phyloP scores from a whole-genome alignment of 495 filamentous ascomycete species.

The Neurospora sp. region DNA sequence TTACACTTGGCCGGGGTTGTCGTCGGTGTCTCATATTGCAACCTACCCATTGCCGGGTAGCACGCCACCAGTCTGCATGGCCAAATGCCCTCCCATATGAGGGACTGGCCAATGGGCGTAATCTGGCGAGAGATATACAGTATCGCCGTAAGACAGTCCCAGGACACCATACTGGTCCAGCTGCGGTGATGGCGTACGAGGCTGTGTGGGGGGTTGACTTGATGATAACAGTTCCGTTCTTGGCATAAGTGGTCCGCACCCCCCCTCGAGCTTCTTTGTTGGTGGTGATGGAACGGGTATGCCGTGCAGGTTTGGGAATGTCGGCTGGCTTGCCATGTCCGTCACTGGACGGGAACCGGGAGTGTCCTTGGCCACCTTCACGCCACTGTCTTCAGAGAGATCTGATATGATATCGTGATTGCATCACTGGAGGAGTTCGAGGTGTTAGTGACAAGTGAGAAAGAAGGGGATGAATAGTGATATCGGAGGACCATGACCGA shows the following conservation, averaged over 20 bases:
- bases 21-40: not conserved
- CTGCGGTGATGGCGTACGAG: not conserved
- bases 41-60: not conserved
- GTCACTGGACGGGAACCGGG: not conserved
- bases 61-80: not conserved
- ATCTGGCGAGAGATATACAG: not conserved
- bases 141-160: not conserved
- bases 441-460: not conserved
- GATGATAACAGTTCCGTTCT: not conserved
- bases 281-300: not conserved
- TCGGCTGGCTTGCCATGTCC: not conserved
- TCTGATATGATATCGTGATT: not conserved
- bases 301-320: not conserved
- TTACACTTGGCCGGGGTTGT: not conserved
- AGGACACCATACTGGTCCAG: not conserved
- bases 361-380: not conserved
- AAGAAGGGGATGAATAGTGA: not conserved
- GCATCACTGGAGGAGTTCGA: not conserved
- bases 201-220: not conserved
- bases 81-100: not conserved
- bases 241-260: not conserved
- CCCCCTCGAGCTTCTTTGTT: not conserved
- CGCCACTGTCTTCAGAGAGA: not conserved
- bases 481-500: not conserved
- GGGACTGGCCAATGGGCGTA: not conserved